phyloP scores from a whole-genome alignment of 108 stramenopile genomes.

The Pseudonitzschia multistriata region DNA sequence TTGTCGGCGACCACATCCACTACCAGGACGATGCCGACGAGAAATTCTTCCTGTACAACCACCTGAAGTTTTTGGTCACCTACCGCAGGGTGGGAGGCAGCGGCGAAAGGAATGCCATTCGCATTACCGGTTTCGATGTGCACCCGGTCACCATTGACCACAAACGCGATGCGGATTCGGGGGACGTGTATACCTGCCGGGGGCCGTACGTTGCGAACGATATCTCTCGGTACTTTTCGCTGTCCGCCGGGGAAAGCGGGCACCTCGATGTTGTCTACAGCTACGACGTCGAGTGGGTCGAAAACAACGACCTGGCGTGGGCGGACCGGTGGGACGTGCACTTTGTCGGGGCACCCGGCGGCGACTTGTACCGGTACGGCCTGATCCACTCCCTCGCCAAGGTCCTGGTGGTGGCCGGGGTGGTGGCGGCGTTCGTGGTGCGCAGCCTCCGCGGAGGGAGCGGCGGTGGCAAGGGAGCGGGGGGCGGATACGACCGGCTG shows the following conservation, averaged over 20 bases:
- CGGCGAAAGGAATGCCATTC: slow-evolving; percentile 69
- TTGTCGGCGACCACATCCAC: slow-evolving; percentile 42
- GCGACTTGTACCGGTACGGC: slow-evolving; percentile 91
- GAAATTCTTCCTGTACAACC: slow-evolving; percentile 97
- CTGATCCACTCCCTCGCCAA: slow-evolving; percentile 93
- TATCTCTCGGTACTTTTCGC: slow-evolving; percentile 42
- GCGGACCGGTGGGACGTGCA: slow-evolving; percentile 94
- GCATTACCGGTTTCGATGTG: slow-evolving; percentile 95
- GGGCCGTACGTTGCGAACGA: slow-evolving; percentile 60
- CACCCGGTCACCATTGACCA: slow-evolving; percentile 87
- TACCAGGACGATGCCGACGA: slow-evolving; percentile 93
- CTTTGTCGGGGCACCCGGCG: slow-evolving; percentile 73
- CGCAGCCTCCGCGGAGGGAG: slow-evolving; percentile 85
- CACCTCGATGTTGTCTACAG: slow-evolving; percentile 50
- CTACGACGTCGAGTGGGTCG: slow-evolving; percentile 88
- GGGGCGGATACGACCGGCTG: slow-evolving; percentile 15
- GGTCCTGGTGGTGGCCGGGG: slow-evolving; percentile 86
- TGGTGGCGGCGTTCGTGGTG: slow-evolving; percentile 84
- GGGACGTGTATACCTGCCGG: slow-evolving; percentile 57
- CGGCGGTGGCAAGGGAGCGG: slow-evolving; percentile 70
- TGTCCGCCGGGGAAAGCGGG: slow-evolving; percentile 33
- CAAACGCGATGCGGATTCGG: slow-evolving; percentile 41
- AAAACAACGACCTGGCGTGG: slow-evolving; percentile 76
- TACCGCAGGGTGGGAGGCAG: slow-evolving; percentile 63
- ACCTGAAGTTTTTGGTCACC: slow-evolving; percentile 83